Percentiles rank a stretch among this genome's conserved stretches.
Conservation (phyloP, 352 stramenopile species). For the Peronospora belbahrii region DNA sequence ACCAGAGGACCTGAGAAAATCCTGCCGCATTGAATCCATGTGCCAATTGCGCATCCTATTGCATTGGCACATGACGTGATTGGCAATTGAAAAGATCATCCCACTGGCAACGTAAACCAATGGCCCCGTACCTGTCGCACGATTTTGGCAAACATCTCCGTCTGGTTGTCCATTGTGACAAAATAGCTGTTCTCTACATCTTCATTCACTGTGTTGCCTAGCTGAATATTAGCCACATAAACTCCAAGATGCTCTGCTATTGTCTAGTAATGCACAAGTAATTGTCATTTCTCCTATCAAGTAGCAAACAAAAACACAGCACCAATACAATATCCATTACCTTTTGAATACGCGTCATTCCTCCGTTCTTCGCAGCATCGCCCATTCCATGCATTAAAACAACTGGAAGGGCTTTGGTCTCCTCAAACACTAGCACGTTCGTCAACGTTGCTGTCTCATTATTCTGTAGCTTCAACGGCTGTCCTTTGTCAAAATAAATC, state of each 20-base stretch:
- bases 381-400: slow-evolving; percentile 92
- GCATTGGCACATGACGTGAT: neutral
- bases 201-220: slow-evolving; percentile 67
- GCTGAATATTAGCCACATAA: slow-evolving; percentile 86
- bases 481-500: slow-evolving; percentile 21
- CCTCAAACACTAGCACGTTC: slow-evolving; percentile 30
- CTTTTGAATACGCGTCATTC: slow-evolving; percentile 82
- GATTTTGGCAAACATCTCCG: slow-evolving; percentile 85
- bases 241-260: slow-evolving; percentile 65
- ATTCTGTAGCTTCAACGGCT: slow-evolving; percentile 15
- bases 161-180: slow-evolving; percentile 87
- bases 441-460: neutral
- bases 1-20: slow-evolving; percentile 79
- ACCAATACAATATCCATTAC: slow-evolving; percentile 19
- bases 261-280: slow-evolving; percentile 26
- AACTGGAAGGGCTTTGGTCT: slow-evolving; percentile 39
- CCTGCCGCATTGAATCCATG: slow-evolving; percentile 91
- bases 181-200: slow-evolving; percentile 93
- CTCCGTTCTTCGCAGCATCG: slow-evolving; percentile 87
- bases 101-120: too few relatives aligned
- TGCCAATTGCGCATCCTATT: slow-evolving; percentile 66
- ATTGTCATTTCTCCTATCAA: neutral
- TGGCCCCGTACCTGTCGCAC: slow-evolving; percentile 46
- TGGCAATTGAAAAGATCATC: neutral
- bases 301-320: neutral